Evolutionary conservation across 805 yeast genomes (phyloP), one percentile per base, ranked within the genome.

Genomic region (Wickerhamomyces bisporus): DNA sequence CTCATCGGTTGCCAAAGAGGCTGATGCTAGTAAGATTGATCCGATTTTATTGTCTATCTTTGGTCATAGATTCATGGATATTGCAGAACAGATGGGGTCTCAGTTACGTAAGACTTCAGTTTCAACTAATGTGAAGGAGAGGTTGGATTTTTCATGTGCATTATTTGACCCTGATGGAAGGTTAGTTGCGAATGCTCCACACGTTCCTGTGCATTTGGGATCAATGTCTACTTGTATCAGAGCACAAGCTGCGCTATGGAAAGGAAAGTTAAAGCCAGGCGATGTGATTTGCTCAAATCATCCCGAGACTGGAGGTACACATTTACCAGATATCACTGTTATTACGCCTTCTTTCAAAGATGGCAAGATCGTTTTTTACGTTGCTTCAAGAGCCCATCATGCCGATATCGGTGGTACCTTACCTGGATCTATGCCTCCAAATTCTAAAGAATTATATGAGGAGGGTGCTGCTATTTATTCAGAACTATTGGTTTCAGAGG

Each of bases 361-460:
- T 19, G 68, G 64, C 17, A 59, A 66, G 37, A 71, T 86, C 26
- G 75, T 87, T 20, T 89, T 89, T 58, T 89, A 86, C 69, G 88
- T 86, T 12, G 98, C 97, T 1, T 81, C 95, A 0, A 71, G 98
- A 47, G 97, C 96, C 2, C 98, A 89, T 62, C 98, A 91, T 62
- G 89, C 96, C 6, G 98, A 89, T 60, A 89, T 91, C 53, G 97
- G 98, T 14, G 94, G 95, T 12, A 76, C 82, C 41, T 63, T 86
- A 26, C 95, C 97, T 1, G 97, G 97, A 1, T 83, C 95, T 0
- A 87, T 89, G 88, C 96, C 97, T 13, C 95, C 96, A 9, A 79
- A 83, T 54, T 86, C 96, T 2, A 86, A 80, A 52, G 79, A 79
- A 42, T 63, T 91, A 29, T 82, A 78, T 69, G 89, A 89, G 55